These are phyloP conservation scores for Claviceps spartinae DNA, from an alignment of 2,329 filamentous ascomycete genomes.

Conservation along the genomic window DNA sequence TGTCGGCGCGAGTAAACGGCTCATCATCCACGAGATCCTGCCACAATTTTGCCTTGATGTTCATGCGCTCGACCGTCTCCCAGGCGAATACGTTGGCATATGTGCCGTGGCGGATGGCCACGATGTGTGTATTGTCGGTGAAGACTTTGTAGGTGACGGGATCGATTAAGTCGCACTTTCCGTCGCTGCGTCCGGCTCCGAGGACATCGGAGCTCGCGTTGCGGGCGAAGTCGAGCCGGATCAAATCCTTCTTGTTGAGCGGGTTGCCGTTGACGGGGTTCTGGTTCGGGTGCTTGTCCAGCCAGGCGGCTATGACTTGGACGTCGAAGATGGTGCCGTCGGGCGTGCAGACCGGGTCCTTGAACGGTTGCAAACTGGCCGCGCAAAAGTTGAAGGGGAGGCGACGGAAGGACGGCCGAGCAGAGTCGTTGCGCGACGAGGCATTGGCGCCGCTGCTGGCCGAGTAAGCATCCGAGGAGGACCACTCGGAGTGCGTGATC, in stretches of 20 bases:
- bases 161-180: constrained; percentile 72
- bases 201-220: constrained; percentile 57
- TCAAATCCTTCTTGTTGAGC: constrained; percentile 67
- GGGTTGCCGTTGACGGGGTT: constrained; percentile 79
- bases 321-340: constrained; percentile 88
- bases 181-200: constrained; percentile 34
- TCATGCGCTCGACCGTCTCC: constrained; percentile 90
- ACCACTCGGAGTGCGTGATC: constrained; percentile 98
- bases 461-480: constrained; percentile 76
- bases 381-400: constrained; percentile 98
- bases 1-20: constrained; percentile 78
- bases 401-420: constrained; percentile 57
- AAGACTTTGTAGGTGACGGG: constrained; percentile 96
- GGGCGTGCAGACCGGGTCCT: constrained; percentile 81
- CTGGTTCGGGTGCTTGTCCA: constrained; percentile 74
- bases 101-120: constrained; percentile 64
- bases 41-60: constrained; percentile 96
- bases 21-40: constrained; percentile 75
- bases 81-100: constrained; percentile 94
- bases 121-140: constrained; percentile 94
- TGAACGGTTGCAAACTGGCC: constrained; percentile 87
- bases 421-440: constrained; percentile 23
- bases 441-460: constrained; percentile 43
- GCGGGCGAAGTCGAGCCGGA: constrained; percentile 82
- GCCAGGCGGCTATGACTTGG: constrained; percentile 86